Base-by-base conservation (phyloP, 2,329 filamentous ascomycete species). In the Onygenales sp. region DNA sequence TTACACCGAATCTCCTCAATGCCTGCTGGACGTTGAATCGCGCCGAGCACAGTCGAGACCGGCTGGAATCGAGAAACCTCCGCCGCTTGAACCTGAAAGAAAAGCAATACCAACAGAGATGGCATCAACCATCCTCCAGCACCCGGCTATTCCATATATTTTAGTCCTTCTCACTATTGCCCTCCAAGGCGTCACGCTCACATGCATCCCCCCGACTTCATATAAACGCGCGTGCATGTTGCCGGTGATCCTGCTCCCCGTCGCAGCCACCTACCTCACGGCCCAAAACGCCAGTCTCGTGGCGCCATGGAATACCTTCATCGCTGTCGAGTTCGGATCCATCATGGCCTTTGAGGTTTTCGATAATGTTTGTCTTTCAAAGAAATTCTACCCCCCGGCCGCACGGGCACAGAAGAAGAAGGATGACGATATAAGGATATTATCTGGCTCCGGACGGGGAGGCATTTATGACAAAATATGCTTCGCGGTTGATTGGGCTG, bases 361-460 rank as follows among this genome's bases (percentile, higher is more conserved):
- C 10, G 49, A 54, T 31, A 49, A 51, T 34, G 40, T 51, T 21
- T 54, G 52, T 42, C 40, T 54, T n/a, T 54, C 52, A 4, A 51
- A 48, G 48, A 44, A n/a, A 8, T 27, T 27, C 13, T 54, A 47
- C 33, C 4, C 9, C 6, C 10, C 36, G 13, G 39, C 6, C 2
- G 47, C 10, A 27, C 6, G 2, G n/a, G 37, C 36, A 8, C 9
- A 13, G 6, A 31, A 13, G 14, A 42, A 31, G 21, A n/a, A 51
- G 7, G 32, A 46, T 9, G 32, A 46, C 8, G 32, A 13, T 9
- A 32, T 33, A 7, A 34, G 27, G 7, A 33, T 9, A 46, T 32
- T 10, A 8, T 13, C 31, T 13, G 43, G 13, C 17, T 45, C 27
- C 7, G 11, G n/a, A 17, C 14, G 44, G 44, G 34, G 10, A 5